A percentile compares a stretch with the other conserved stretches of the same genome.
Conservation (phyloP, 2,329 filamentous ascomycete genomes). For the Pseudogymnoascus sp. region DNA sequence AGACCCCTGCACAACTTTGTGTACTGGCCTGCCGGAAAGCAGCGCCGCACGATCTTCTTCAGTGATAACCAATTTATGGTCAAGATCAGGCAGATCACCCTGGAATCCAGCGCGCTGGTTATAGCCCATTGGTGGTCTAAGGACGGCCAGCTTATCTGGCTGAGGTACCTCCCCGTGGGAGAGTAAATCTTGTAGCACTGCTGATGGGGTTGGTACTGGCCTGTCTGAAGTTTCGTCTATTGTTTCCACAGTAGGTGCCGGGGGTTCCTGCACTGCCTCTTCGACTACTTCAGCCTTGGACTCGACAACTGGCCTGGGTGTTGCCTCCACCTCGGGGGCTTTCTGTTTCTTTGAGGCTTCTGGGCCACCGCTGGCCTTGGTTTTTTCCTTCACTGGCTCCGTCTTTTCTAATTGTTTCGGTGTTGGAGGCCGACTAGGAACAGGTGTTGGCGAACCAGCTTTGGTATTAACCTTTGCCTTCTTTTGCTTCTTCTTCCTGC, state of each 20-base stretch:
- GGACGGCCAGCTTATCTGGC: slow-evolving; percentile 34
- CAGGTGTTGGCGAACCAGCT: slow-evolving; percentile 24
- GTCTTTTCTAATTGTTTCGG: slow-evolving; percentile 14
- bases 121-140: slow-evolving; percentile 32
- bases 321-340: slow-evolving; percentile 16
- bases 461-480: slow-evolving; percentile 52
- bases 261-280: slow-evolving; percentile 19
- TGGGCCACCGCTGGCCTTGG: background rate
- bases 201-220: slow-evolving; percentile 25
- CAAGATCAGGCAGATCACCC: slow-evolving; percentile 18
- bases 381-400: slow-evolving; percentile 13
- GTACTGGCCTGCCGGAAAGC: slow-evolving; percentile 51
- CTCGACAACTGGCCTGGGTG: slow-evolving; percentile 16
- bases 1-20: slow-evolving; percentile 55
- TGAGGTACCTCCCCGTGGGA: slow-evolving; percentile 30
- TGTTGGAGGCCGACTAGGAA: slow-evolving; percentile 23
- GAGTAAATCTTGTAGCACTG: slow-evolving; percentile 35
- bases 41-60: slow-evolving; percentile 50
- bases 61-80: slow-evolving; percentile 41
- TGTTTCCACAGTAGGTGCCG: slow-evolving; percentile 18
- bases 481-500: slow-evolving; percentile 80
- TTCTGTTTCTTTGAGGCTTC: slow-evolving; percentile 13
- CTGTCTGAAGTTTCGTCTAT: slow-evolving; percentile 26
- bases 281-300: slow-evolving; percentile 17
- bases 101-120: slow-evolving; percentile 30